phyloP scores from a whole-genome alignment of 2,329 filamentous ascomycete genomes.

The Ophiostoma australiae region DNA sequence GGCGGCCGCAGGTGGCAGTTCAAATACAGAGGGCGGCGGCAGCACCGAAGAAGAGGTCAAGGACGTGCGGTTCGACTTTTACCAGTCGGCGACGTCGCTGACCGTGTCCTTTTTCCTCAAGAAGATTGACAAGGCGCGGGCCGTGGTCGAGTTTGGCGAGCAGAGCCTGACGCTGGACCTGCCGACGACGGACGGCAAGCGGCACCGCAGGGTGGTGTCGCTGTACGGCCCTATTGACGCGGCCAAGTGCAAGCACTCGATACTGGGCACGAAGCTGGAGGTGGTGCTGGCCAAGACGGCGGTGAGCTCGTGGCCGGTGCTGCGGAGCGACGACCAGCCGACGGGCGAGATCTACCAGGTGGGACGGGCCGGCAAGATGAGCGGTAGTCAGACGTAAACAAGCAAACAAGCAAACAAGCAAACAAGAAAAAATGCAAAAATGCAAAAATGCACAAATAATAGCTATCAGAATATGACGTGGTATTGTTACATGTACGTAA shows the following conservation, averaged over 20 bases:
- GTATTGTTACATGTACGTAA: neutral
- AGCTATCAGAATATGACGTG: neutral
- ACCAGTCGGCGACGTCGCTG: slow-evolving; percentile 79
- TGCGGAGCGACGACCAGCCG: slow-evolving; percentile 67
- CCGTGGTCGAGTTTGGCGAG: slow-evolving; percentile 64
- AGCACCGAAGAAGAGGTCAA: slow-evolving; percentile 62
- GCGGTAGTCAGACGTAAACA: slow-evolving; percentile 18
- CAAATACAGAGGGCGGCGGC: slow-evolving; percentile 27
- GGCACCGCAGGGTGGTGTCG: slow-evolving; percentile 67
- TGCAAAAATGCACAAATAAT: neutral
- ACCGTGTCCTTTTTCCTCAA: slow-evolving; percentile 94
- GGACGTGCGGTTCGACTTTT: slow-evolving; percentile 83
- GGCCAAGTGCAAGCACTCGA: slow-evolving; percentile 69
- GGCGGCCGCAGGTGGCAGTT: no score
- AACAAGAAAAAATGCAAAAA: neutral
- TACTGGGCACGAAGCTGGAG: slow-evolving; percentile 87
- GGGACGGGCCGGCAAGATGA: slow-evolving; percentile 62
- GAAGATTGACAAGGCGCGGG: slow-evolving; percentile 82
- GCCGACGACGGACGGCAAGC: slow-evolving; percentile 79
- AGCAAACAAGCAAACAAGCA: neutral
- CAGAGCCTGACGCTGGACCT: slow-evolving; percentile 70
- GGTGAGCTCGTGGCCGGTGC: slow-evolving; percentile 75
- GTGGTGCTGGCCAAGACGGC: slow-evolving; percentile 67
- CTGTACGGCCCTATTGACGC: slow-evolving; percentile 74
- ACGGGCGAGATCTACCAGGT: slow-evolving; percentile 81